Percentiles rank a stretch among this genome's conserved stretches.
Evolutionary conservation across 495 filamentous ascomycete genomes (phyloP).

Genomic region (Oleoguttula mirabilis): DNA sequence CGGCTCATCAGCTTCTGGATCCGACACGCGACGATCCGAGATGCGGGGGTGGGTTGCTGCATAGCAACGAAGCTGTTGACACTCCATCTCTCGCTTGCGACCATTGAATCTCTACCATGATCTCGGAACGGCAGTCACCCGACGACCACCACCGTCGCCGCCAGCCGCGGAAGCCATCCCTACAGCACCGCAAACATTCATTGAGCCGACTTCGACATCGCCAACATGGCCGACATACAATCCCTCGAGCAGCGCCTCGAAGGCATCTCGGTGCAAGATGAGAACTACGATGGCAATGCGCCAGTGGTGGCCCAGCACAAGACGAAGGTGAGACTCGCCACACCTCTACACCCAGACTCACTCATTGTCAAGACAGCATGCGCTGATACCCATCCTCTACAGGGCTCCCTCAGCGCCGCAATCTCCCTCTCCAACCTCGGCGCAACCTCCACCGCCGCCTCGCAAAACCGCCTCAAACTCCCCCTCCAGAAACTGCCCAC

Average conservation of each 20-base stretch:
- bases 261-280: constrained; percentile 28
- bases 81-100: no score
- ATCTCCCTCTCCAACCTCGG: constrained; percentile 28
- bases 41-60: no score
- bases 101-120: no score
- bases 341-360: not conserved
- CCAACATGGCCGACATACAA: constrained; percentile 22
- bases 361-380: not conserved
- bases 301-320: constrained; percentile 27
- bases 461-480: constrained; percentile 31
- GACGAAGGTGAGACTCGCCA: constrained; percentile 23
- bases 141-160: no score
- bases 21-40: no score
- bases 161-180: no score
- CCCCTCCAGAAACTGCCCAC: constrained; percentile 32
- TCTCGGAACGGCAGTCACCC: no score
- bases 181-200: no score
- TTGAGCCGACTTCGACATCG: not conserved
- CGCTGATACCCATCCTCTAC: constrained; percentile 13
- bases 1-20: no score
- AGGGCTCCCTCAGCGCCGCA: constrained; percentile 28
- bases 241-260: constrained; percentile 32
- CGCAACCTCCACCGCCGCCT: constrained; percentile 11
- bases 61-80: no score
- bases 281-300: constrained; percentile 26